These are phyloP conservation scores for Arthrinium phaeospermum DNA, from an alignment of 2,329 filamentous ascomycete species.

Conservation along the genomic window DNA sequence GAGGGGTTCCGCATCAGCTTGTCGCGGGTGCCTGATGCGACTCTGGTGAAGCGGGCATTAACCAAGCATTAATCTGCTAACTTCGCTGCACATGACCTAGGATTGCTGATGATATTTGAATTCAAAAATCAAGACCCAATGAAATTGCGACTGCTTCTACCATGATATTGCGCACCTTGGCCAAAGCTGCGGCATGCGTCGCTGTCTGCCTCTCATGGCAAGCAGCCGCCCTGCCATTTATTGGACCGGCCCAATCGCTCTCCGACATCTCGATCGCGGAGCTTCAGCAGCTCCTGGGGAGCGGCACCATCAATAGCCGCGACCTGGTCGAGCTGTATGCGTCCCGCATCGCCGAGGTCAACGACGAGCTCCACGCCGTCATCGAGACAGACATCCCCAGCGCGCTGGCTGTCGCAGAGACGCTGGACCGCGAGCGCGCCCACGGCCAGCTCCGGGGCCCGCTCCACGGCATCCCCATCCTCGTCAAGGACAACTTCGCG, in stretches of 20 bases:
- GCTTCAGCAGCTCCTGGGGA: constrained; percentile 24
- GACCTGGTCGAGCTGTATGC: constrained; percentile 32
- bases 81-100: too few relatives aligned
- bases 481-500: constrained; percentile 71
- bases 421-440: constrained; percentile 40
- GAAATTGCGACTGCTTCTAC: background rate
- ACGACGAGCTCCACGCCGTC: constrained; percentile 38
- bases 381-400: constrained; percentile 43
- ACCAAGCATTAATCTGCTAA: background rate
- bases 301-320: constrained; percentile 26
- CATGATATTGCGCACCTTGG: background rate
- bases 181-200: background rate
- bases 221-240: background rate
- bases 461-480: constrained; percentile 66
- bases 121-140: background rate
- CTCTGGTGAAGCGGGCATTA: background rate
- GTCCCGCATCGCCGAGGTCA: constrained; percentile 33
- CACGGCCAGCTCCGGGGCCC: constrained; percentile 43
- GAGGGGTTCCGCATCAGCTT: background rate
- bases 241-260: constrained; percentile 15
- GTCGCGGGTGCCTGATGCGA: background rate
- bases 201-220: background rate
- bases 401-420: constrained; percentile 38
- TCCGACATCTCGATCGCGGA: constrained; percentile 26
- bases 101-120: background rate